Conservation (phyloP, 495 filamentous ascomycete genomes). For the Mycothermus thermophilus region DNA sequence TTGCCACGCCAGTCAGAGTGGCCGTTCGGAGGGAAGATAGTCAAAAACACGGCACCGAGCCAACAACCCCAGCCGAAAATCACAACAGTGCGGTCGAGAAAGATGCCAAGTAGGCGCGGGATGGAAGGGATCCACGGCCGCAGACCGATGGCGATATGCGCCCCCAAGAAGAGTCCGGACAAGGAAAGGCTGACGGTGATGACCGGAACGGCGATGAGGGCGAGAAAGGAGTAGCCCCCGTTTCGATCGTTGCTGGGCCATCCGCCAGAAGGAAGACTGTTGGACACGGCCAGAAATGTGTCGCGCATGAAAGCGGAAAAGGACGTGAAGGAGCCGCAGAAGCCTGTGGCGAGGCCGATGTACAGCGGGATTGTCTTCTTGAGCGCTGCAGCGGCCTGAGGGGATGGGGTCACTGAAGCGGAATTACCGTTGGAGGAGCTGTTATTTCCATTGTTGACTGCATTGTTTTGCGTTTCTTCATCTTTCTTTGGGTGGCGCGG, state of each 20-base stretch:
- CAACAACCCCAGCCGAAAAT: constrained; percentile 58
- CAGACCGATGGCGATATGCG: constrained; percentile 60
- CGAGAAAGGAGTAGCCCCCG: constrained; percentile 71
- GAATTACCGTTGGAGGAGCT: no score
- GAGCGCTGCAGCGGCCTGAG: constrained; percentile 34
- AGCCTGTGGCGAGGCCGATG: constrained; percentile 83
- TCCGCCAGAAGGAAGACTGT: constrained; percentile 48
- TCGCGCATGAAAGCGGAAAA: constrained; percentile 88
- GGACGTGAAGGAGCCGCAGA: constrained; percentile 84
- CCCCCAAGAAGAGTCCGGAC: constrained; percentile 54
- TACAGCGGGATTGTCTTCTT: constrained; percentile 85
- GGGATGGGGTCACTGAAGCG: constrained; percentile 17
- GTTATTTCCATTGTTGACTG: not conserved
- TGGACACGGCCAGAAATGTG: constrained; percentile 69
- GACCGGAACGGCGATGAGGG: constrained; percentile 56
- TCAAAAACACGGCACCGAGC: constrained; percentile 64
- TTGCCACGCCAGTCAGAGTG: constrained; percentile 57
- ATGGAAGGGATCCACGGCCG: constrained; percentile 42
- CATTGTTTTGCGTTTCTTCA: constrained; percentile 13
- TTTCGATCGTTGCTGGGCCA: constrained; percentile 37
- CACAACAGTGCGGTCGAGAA: constrained; percentile 50
- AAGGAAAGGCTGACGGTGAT: constrained; percentile 55
- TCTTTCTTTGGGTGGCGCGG: constrained; percentile 17
- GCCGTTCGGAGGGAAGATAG: constrained; percentile 62
- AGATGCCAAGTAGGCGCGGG: constrained; percentile 39